These are phyloP conservation scores for Rhipidocladum racemiflorum DNA, from an alignment of 176 grass and related monocot species.

Conservation along the genomic window DNA sequence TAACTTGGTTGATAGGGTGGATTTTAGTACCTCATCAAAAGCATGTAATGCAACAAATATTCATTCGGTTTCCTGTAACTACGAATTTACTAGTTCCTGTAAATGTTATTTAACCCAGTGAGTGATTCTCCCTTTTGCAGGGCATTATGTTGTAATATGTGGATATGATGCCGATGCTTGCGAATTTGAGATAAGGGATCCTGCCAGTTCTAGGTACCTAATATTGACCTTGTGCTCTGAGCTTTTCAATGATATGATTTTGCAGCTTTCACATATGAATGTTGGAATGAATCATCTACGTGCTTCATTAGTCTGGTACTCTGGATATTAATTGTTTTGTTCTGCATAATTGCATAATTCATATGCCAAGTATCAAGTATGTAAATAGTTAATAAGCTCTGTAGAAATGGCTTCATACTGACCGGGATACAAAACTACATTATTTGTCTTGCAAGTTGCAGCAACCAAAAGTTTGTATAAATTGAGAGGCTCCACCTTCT, in stretches of 20 bases:
- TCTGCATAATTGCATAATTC: neutral
- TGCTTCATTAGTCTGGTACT: neutral
- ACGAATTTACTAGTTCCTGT: neutral
- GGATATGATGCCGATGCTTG: constrained; percentile 76
- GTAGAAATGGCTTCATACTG: neutral
- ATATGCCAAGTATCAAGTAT: neutral
- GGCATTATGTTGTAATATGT: constrained; percentile 95
- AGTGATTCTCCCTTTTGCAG: constrained; percentile 34
- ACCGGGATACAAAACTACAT: neutral
- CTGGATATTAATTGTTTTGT: neutral
- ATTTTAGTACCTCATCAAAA: neutral
- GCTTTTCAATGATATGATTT: neutral
- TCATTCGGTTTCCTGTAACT: neutral
- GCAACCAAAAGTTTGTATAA: neutral
- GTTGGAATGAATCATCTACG: neutral
- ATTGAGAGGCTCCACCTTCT: neutral
- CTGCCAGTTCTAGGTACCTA: constrained; percentile 80
- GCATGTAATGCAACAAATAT: neutral
- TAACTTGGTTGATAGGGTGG: neutral
- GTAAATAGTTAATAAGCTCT: neutral
- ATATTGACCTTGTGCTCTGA: neutral
- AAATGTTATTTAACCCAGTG: constrained; percentile 13
- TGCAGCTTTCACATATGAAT: neutral
- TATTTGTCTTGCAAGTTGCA: neutral
- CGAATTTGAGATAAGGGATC: constrained; percentile 99